Conservation (phyloP, 2,329 filamentous ascomycete species). For the Ophiostoma montium region DNA sequence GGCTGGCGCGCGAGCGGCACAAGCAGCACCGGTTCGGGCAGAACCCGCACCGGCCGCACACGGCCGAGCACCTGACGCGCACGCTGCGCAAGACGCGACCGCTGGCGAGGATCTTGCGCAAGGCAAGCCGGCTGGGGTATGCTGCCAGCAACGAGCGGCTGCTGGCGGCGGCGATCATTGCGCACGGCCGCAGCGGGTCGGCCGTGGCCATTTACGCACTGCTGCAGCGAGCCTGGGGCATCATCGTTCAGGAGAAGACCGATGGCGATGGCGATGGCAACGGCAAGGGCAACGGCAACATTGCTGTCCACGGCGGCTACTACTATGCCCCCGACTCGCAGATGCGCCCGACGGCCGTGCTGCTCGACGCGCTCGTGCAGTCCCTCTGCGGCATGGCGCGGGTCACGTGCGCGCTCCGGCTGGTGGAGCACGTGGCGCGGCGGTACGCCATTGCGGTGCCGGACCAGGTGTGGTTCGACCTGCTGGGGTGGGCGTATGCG, state of each 20-base stretch:
- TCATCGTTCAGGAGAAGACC: constrained; percentile 7
- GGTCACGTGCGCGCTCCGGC: constrained; percentile 40
- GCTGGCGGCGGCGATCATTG: constrained; percentile 28
- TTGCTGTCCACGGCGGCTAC: constrained; percentile 21
- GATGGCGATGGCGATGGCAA: too few species aligned
- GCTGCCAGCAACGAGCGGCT: constrained; percentile 23
- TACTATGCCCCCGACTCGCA: constrained; percentile 33
- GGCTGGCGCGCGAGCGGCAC: constrained; percentile 7
- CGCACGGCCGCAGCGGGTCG: constrained; percentile 25
- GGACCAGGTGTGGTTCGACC: constrained; percentile 44
- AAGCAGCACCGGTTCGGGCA: constrained; percentile 18
- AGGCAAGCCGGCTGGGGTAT: constrained; percentile 16
- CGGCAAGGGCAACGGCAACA: constrained; percentile 7
- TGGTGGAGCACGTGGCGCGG: constrained; percentile 48
- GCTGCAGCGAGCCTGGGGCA: constrained; percentile 18
- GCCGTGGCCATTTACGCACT: constrained; percentile 21
- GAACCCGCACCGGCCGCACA: constrained; percentile 15
- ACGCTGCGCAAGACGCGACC: constrained; percentile 17
- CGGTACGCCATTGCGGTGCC: constrained; percentile 45
- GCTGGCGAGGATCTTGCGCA: constrained; percentile 18
- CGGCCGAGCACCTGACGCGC: constrained; percentile 19
- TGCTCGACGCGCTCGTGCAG: constrained; percentile 56
- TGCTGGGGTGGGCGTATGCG: constrained; percentile 55
- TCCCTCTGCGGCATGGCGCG: constrained; percentile 53
- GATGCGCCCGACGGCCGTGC: constrained; percentile 39